Conservation (phyloP, 768 basidiomycete genomes). For the Leccinellum rugosiceps region DNA sequence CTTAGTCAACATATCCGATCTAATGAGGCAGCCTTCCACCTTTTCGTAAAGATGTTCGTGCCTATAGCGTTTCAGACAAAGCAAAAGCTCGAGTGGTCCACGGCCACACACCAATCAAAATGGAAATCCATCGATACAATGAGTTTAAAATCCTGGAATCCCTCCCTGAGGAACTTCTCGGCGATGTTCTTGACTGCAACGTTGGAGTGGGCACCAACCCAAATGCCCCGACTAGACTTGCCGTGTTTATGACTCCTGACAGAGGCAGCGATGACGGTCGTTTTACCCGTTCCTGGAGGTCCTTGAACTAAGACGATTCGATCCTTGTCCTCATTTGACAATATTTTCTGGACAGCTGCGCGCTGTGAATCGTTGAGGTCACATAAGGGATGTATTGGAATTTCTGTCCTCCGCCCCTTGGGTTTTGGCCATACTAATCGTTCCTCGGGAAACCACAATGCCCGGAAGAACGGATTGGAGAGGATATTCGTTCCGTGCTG, state of each 20-base stretch:
- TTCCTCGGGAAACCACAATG: slow-evolving; percentile 27
- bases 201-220: slow-evolving; percentile 48
- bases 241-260: slow-evolving; percentile 23
- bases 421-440: slow-evolving; percentile 14
- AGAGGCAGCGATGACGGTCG: slow-evolving; percentile 39
- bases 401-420: neutral
- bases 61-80: slow-evolving; percentile 28
- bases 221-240: slow-evolving; percentile 23
- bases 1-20: slow-evolving; percentile 31
- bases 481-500: slow-evolving; percentile 16
- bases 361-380: slow-evolving; percentile 29
- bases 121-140: slow-evolving; percentile 48
- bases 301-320: slow-evolving; percentile 31
- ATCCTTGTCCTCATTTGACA: slow-evolving; percentile 22
- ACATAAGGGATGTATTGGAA: neutral
- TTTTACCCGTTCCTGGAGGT: slow-evolving; percentile 45
- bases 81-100: neutral
- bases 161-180: slow-evolving; percentile 36
- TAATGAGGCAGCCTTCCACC: slow-evolving; percentile 35
- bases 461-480: slow-evolving; percentile 23
- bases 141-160: slow-evolving; percentile 35
- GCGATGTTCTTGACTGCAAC: slow-evolving; percentile 55
- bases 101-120: slow-evolving; percentile 38
- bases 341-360: slow-evolving; percentile 27
- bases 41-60: slow-evolving; percentile 48